phyloP scores from a whole-genome alignment of 805 yeast species.

The Candida mattraensis region DNA sequence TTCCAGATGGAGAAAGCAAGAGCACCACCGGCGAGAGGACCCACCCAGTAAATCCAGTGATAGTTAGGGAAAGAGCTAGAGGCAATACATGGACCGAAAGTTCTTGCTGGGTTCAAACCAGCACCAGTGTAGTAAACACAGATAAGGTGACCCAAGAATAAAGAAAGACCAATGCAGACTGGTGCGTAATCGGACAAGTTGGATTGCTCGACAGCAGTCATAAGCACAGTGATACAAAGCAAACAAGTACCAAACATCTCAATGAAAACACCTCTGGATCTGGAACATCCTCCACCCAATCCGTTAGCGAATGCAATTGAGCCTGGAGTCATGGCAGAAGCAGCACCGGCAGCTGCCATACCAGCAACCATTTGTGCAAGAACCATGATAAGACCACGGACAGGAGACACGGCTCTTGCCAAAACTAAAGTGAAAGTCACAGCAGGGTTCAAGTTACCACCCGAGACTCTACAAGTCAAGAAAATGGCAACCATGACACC shows the following conservation, averaged over 20 bases:
- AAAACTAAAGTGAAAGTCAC: slow-evolving; percentile 74
- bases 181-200: slow-evolving; percentile 79
- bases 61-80: slow-evolving; percentile 70
- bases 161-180: slow-evolving; percentile 75
- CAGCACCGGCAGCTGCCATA: slow-evolving; percentile 91
- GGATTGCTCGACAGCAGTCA: slow-evolving; percentile 82
- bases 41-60: slow-evolving; percentile 94
- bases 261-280: slow-evolving; percentile 71
- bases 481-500: slow-evolving; percentile 75
- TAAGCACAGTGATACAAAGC: slow-evolving; percentile 72
- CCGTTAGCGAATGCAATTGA: slow-evolving; percentile 66
- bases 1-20: slow-evolving; percentile 70
- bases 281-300: slow-evolving; percentile 71
- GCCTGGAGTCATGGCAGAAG: slow-evolving; percentile 83
- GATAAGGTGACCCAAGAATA: slow-evolving; percentile 79
- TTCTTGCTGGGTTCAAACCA: slow-evolving; percentile 89
- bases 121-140: slow-evolving; percentile 87
- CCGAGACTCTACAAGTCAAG: slow-evolving; percentile 72
- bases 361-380: slow-evolving; percentile 77
- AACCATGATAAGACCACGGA: slow-evolving; percentile 66
- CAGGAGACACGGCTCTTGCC: slow-evolving; percentile 70
- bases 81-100: slow-evolving; percentile 82
- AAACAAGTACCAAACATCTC: slow-evolving; percentile 80
- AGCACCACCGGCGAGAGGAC: slow-evolving; percentile 72
- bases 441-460: slow-evolving; percentile 90